Conservation (phyloP, 2,329 filamentous ascomycete species). For the Dendryphion nanum region DNA sequence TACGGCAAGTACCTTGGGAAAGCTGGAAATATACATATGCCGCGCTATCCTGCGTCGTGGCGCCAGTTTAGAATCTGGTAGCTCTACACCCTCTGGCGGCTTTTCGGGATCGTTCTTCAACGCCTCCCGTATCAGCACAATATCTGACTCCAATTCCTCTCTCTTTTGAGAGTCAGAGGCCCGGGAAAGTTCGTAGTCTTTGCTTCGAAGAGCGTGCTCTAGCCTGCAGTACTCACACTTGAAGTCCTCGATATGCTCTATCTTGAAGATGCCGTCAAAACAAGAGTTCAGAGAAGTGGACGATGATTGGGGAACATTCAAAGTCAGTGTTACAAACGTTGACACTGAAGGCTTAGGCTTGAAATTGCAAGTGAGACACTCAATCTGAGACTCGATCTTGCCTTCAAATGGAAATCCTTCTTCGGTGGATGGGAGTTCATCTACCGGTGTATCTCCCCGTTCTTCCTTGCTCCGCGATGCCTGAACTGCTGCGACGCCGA, state of each 20-base stretch:
- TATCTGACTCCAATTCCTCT: conserved; percentile 54
- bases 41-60: conserved; percentile 83
- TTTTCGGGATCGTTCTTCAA: conserved; percentile 81
- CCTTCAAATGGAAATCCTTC: conserved; percentile 91
- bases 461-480: conserved; percentile 28
- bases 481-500: conserved; percentile 16
- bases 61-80: conserved; percentile 72
- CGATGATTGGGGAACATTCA: conserved; percentile 79
- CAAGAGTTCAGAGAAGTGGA: conserved; percentile 82
- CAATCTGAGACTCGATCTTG: conserved; percentile 87
- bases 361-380: conserved; percentile 87
- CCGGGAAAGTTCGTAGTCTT: conserved; percentile 59
- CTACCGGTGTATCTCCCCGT: conserved; percentile 7
- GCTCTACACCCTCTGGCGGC: conserved; percentile 66
- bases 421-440: conserved; percentile 42
- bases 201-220: conserved; percentile 69
- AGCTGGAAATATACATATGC: conserved; percentile 80
- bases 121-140: conserved; percentile 65
- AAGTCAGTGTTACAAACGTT: conserved; percentile 85
- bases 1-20: conserved; percentile 86
- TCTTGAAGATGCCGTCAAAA: conserved; percentile 92
- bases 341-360: conserved; percentile 80
- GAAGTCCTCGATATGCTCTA: conserved; percentile 95
- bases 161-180: conserved; percentile 36
- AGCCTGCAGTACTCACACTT: conserved; percentile 91